phyloP scores from a whole-genome alignment of 345 rosid genomes.

The Eucalyptus pumila region DNA sequence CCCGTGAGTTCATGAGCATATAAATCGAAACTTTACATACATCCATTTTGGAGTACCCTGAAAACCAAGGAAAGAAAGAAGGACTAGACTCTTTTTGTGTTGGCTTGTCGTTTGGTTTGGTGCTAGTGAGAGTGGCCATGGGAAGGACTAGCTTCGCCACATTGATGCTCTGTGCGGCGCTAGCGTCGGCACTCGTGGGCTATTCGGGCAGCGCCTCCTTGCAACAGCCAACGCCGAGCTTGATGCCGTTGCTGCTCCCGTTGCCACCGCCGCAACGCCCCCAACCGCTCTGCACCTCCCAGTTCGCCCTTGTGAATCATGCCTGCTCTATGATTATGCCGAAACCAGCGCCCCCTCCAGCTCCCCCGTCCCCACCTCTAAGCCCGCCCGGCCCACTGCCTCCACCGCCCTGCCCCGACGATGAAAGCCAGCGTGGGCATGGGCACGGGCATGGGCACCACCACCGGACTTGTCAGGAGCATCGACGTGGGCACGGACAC shows the following conservation, averaged over 20 bases:
- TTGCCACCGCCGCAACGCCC: background rate
- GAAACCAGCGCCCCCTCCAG: slow-evolving; percentile 1
- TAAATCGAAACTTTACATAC: background rate
- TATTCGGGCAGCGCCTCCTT: background rate
- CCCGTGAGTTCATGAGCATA: background rate
- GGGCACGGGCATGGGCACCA: background rate
- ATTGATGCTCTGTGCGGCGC: background rate
- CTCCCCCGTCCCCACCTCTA: slow-evolving; percentile 8
- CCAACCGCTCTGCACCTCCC: slow-evolving; percentile 59
- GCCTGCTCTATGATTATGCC: slow-evolving; percentile 44
- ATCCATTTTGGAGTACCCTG: background rate
- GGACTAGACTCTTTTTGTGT: background rate
- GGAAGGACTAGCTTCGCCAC: background rate
- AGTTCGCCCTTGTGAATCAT: slow-evolving; percentile 48
- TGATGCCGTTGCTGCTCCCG: background rate
- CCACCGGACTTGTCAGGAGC: background rate
- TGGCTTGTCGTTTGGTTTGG: background rate
- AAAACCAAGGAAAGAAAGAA: background rate
- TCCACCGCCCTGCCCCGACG: background rate
- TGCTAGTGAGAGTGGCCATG: background rate
- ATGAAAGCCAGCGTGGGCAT: background rate
- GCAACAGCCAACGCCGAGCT: background rate
- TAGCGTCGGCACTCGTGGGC: background rate
- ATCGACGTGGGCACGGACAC: background rate
- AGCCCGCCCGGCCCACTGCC: background rate